phyloP scores from a whole-genome alignment of 495 filamentous ascomycete genomes.

The Aspergillus biplanus region DNA sequence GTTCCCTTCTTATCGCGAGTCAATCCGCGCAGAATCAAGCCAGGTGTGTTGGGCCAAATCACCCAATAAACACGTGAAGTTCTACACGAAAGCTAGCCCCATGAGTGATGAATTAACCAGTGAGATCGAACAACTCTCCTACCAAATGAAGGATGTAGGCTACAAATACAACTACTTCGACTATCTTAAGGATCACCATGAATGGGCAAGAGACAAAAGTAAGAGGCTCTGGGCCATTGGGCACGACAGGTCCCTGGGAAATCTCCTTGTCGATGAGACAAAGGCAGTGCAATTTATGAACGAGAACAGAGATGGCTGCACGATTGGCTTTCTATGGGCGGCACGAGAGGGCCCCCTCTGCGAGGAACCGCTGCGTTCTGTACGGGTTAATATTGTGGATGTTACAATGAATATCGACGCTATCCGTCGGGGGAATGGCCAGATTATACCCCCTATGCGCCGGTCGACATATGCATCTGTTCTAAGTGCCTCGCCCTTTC shows the following conservation, averaged over 20 bases:
- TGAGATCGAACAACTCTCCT: background rate
- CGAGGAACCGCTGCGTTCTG: conserved; percentile 3
- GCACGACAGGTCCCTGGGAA: background rate
- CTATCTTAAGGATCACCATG: background rate
- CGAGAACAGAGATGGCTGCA: background rate
- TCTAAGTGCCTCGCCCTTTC: background rate
- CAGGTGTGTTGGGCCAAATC: background rate
- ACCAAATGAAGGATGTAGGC: background rate
- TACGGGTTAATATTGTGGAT: background rate
- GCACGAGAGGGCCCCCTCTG: background rate
- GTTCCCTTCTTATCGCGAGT: background rate
- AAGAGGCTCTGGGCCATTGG: conserved; percentile 1
- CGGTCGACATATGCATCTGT: background rate
- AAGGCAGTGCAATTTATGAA: background rate
- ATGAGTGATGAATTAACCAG: background rate
- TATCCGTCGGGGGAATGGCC: background rate
- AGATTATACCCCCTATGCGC: background rate
- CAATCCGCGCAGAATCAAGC: background rate
- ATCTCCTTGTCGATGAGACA: background rate
- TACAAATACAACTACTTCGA: background rate
- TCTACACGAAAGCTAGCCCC: background rate
- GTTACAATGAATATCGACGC: background rate
- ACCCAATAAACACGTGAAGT: background rate
- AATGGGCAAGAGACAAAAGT: background rate
- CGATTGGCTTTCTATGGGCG: background rate